Base-by-base conservation (phyloP, 2,329 filamentous ascomycete genomes). In the Colletotrichum cordylinicola region DNA sequence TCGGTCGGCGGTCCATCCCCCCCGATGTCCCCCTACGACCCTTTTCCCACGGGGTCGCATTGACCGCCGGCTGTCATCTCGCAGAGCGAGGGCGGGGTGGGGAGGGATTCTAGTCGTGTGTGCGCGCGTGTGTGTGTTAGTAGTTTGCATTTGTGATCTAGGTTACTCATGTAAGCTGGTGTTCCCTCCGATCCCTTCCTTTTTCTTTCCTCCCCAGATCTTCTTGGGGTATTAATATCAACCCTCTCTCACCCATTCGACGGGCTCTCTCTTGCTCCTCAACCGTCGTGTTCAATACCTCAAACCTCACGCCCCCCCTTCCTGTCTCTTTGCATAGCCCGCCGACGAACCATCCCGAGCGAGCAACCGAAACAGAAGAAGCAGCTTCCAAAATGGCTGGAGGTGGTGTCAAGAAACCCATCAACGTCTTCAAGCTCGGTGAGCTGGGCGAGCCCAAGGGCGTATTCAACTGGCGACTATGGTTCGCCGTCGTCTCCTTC, bases 401-500 rank as follows among this genome's bases (percentile, higher is more conserved):
- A 68, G 87, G 87, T 77, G 87, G 86, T 76, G 86, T 87, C 74
- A 90, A 90, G 83, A 90, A 89, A 80, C 89, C 89, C 74, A 86
- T 90, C 83, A 90, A 91, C 80, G 86, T 95, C 80, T 95, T 95
- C 86, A 90, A 87, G 79, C 84, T 93, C 77, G 89, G 91, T 80
- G 83, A 93, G 77, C 87, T 92, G 65, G 90, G 90, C 74, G 93
- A 94, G 76, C 94, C 94, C 6, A 89, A 89, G 71, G 91, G 94
- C 81, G 90, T 93, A 77, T 91, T 95, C 83, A 96, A 96, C 85
- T 95, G 93, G 93, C 89, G 91, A 60, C 88, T 96, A 77, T 95
- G 93, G 93, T 95, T 94, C 83, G 92, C 94, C 56, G 93, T 96
- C 70, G 82, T 94, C 77, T 93, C 91, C 6, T 95, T 95, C 78